Conservation (phyloP, 371 early-diverging fungal genomes). For the Rhizomucor pusillus region DNA sequence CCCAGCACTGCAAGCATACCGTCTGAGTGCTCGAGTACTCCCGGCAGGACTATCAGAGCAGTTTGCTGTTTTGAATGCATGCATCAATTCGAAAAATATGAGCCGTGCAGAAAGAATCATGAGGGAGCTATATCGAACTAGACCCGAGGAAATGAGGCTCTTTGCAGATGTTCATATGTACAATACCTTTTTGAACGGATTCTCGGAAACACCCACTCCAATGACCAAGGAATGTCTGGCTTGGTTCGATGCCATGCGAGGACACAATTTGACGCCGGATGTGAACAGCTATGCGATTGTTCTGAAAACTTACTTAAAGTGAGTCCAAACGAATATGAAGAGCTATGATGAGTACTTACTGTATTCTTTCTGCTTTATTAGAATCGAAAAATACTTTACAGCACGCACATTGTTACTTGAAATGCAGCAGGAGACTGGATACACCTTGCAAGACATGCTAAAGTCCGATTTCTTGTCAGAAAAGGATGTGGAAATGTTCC, state of each 20-base stretch:
- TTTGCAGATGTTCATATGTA: constrained; percentile 72
- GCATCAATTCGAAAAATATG: constrained; percentile 69
- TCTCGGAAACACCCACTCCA: constrained; percentile 52
- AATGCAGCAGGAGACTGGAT: constrained; percentile 50
- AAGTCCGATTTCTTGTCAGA: constrained; percentile 40
- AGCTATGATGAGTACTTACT: neutral
- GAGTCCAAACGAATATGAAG: constrained; percentile 18
- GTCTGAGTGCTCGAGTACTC: constrained; percentile 26
- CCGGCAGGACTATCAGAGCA: constrained; percentile 43
- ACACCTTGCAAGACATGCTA: constrained; percentile 40
- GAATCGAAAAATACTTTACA: constrained; percentile 51
- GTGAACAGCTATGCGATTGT: constrained; percentile 35
- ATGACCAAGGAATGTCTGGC: constrained; percentile 61
- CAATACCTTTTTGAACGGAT: constrained; percentile 81
- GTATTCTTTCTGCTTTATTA: constrained; percentile 14
- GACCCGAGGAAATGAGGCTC: constrained; percentile 68
- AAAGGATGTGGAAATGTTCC: constrained; percentile 42
- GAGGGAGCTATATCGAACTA: constrained; percentile 58
- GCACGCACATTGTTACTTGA: constrained; percentile 65
- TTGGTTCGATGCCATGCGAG: constrained; percentile 68
- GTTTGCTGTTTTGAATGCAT: constrained; percentile 68
- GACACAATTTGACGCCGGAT: constrained; percentile 20
- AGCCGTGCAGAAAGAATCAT: constrained; percentile 79
- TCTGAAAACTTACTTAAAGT: constrained; percentile 64
- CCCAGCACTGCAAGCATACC: constrained; percentile 29